phyloP scores from a whole-genome alignment of 768 basidiomycete species.

The Cubamyces sp. region DNA sequence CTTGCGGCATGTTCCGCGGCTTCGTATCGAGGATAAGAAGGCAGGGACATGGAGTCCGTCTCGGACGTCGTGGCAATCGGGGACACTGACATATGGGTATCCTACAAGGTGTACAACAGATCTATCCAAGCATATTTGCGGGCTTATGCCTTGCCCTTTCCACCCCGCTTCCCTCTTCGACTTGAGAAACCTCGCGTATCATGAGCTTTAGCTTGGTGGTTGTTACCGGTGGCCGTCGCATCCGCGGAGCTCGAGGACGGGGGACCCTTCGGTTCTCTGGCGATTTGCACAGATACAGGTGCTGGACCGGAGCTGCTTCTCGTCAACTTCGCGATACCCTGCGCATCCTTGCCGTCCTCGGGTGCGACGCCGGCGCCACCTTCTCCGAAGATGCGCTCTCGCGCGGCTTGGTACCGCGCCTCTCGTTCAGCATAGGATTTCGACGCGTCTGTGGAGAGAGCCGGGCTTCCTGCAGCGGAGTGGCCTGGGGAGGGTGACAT shows the following conservation, averaged over 20 bases:
- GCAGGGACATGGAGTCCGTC: too few relatives aligned
- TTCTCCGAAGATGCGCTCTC: slow-evolving; percentile 68
- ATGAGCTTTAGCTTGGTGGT: neutral
- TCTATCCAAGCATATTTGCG: too few relatives aligned
- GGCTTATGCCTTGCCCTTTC: neutral
- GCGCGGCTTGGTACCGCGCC: slow-evolving; percentile 71
- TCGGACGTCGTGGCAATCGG: too few relatives aligned
- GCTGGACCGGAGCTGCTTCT: neutral
- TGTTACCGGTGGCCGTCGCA: neutral
- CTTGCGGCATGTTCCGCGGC: too few relatives aligned
- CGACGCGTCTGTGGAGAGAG: slow-evolving; percentile 28
- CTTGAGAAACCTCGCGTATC: slow-evolving; percentile 10
- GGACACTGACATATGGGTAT: too few relatives aligned
- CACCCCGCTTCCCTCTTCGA: slow-evolving; percentile 2
- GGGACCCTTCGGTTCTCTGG: slow-evolving; percentile 21
- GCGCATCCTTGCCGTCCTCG: neutral
- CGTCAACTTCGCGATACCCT: neutral
- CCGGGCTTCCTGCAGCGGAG: slow-evolving; percentile 8
- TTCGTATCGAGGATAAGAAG: too few relatives aligned
- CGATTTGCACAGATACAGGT: slow-evolving; percentile 12
- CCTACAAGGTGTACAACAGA: too few relatives aligned
- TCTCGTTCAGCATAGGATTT: slow-evolving; percentile 64
- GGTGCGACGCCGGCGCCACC: neutral
- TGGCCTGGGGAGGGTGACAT: slow-evolving; percentile 23
- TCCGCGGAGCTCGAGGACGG: neutral